These are phyloP conservation scores for Schoenoplectus triqueter DNA, from an alignment of 202 grass and related monocot species.

Conservation along the genomic window DNA sequence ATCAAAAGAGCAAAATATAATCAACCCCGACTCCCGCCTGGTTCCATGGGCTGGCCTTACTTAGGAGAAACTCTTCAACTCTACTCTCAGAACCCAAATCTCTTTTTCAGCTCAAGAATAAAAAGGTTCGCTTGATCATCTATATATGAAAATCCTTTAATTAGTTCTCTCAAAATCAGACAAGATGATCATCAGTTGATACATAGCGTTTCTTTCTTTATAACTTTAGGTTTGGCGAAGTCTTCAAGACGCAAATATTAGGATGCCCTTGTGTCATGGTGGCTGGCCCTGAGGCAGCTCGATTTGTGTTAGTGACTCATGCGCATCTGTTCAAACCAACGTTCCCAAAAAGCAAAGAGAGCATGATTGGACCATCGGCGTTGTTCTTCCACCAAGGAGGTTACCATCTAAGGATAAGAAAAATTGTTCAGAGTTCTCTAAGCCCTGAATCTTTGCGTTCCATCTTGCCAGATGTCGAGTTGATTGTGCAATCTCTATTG, in stretches of 20 bases:
- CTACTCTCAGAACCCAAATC: constrained; percentile 68
- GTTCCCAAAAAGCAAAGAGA: constrained; percentile 81
- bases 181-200: background rate
- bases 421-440: constrained; percentile 57
- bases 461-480: constrained; percentile 64
- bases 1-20: background rate
- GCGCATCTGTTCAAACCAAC: constrained; percentile 75
- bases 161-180: background rate
- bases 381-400: constrained; percentile 92
- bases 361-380: constrained; percentile 64
- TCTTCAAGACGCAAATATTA: constrained; percentile 78
- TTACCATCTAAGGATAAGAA: constrained; percentile 68
- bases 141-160: background rate
- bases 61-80: constrained; percentile 87
- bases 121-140: constrained; percentile 39
- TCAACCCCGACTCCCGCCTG: constrained; percentile 56
- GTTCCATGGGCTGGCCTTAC: constrained; percentile 75
- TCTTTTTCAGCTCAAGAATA: constrained; percentile 62
- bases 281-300: constrained; percentile 70
- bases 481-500: constrained; percentile 48
- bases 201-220: too few relatives aligned
- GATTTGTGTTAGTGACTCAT: constrained; percentile 66
- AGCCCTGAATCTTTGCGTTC: constrained; percentile 58
- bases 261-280: constrained; percentile 84
- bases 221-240: constrained; percentile 58